phyloP scores from a whole-genome alignment of 2,329 filamentous ascomycete species.

The Claviceps lovelessii region DNA sequence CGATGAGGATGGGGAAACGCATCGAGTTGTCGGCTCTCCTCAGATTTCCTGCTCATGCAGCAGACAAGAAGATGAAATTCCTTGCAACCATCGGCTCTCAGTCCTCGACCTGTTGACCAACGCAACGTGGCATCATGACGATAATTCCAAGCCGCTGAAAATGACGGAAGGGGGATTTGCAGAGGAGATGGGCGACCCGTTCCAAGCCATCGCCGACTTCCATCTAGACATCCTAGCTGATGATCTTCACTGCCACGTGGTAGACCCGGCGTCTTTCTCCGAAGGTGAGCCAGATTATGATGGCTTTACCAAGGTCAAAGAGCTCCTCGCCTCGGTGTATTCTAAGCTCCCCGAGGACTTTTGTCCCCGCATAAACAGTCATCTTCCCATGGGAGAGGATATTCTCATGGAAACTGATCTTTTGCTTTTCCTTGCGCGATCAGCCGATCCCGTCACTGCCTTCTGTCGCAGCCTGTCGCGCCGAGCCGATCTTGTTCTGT shows the following conservation, averaged over 20 bases:
- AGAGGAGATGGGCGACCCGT: neutral
- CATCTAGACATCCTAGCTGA: neutral
- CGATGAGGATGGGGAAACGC: neutral
- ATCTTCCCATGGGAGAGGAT: constrained; percentile 3
- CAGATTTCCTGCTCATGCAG: neutral
- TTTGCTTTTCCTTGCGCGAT: constrained; percentile 24
- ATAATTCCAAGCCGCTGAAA: neutral
- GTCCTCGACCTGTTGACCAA: neutral
- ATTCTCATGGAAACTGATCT: constrained; percentile 11
- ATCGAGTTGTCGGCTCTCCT: neutral
- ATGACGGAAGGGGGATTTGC: neutral
- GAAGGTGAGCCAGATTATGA: neutral
- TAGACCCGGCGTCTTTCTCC: neutral
- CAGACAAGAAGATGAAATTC: neutral
- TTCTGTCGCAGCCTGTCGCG: constrained; percentile 34
- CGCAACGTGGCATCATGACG: neutral
- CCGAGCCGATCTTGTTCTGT: constrained; percentile 32
- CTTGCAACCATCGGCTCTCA: neutral
- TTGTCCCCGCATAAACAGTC: no score
- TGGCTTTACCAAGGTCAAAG: no score
- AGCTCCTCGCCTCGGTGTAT: no score
- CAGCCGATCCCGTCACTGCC: constrained; percentile 30
- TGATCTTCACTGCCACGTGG: neutral
- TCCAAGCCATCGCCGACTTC: neutral
- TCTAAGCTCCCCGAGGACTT: no score